A percentile compares a stretch with the other conserved stretches of the same genome.
These are phyloP conservation scores for Pelagophyceae sp. DNA, from an alignment of 352 stramenopile species.

Conservation along the genomic window DNA sequence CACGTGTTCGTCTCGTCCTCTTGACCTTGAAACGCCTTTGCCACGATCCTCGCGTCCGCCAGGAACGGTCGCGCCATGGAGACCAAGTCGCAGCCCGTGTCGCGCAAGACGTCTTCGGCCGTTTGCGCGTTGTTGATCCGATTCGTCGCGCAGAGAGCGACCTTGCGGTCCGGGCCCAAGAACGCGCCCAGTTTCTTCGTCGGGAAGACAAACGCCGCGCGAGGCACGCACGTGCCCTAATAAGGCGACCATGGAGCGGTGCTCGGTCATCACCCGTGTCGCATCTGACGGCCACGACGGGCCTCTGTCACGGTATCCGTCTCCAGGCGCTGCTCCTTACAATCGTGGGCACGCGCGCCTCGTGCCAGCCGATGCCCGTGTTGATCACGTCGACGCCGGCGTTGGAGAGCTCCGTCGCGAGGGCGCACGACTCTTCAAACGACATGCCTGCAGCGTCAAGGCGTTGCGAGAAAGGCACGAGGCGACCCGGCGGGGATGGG, in stretches of 20 bases:
- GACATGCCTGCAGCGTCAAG: no score
- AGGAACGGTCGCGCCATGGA: constrained; percentile 81
- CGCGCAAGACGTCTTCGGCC: constrained; percentile 71
- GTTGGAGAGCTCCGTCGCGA: constrained; percentile 78
- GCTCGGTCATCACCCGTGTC: no score
- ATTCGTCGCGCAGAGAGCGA: constrained; percentile 91
- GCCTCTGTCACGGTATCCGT: no score
- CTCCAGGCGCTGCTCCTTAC: no score
- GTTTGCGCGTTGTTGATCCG: constrained; percentile 89
- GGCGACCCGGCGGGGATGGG: constrained; percentile 31
- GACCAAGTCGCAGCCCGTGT: constrained; percentile 69
- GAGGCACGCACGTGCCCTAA: constrained; percentile 85
- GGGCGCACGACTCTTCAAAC: constrained; percentile 71
- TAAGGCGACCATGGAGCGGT: no score
- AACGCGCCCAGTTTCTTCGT: constrained; percentile 73
- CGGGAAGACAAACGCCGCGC: constrained; percentile 83
- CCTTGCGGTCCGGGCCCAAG: constrained; percentile 51
- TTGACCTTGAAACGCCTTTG: constrained; percentile 73
- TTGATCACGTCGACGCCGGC: constrained; percentile 92
- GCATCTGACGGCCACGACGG: no score
- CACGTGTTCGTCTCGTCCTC: constrained; percentile 94
- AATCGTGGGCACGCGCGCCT: constrained; percentile 92
- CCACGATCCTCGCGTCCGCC: constrained; percentile 83
- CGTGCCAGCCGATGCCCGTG: constrained; percentile 96
- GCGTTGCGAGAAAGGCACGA: constrained; percentile 20